Percentiles rank a stretch among this genome's conserved stretches.
Conservation (phyloP, 805 yeast species). For the Yarrowia sp. region DNA sequence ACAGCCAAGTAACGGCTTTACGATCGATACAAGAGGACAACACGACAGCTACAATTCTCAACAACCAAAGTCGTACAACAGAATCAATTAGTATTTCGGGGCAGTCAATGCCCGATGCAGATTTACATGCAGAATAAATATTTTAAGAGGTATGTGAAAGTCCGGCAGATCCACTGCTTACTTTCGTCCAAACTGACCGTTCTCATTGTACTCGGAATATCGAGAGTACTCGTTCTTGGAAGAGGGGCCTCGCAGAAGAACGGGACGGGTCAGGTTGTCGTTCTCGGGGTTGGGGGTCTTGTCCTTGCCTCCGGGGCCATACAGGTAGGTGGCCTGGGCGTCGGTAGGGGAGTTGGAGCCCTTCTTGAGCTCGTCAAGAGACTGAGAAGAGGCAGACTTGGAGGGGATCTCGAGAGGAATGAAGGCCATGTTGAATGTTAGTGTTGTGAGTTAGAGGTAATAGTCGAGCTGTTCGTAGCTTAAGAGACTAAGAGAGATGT, state of each 20-base stretch:
- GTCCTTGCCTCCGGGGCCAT: conserved; percentile 39
- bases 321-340: conserved; percentile 34
- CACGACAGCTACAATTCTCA: no score
- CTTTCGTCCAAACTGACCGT: conserved; percentile 34
- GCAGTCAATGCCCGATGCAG: not conserved
- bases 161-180: not conserved
- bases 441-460: not conserved
- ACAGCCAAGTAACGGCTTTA: conserved; percentile 7
- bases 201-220: conserved; percentile 33
- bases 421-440: conserved; percentile 24
- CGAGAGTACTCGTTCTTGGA: conserved; percentile 35
- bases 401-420: conserved; percentile 37
- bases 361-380: conserved; percentile 38
- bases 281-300: conserved; percentile 38
- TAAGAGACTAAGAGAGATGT: not conserved
- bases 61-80: not conserved
- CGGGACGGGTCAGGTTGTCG: conserved; percentile 34
- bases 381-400: conserved; percentile 38
- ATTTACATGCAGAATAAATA: conserved; percentile 33
- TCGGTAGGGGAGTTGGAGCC: conserved; percentile 20
- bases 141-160: conserved; percentile 6
- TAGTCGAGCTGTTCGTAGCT: conserved; percentile 35
- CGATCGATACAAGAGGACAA: not conserved
- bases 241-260: conserved; percentile 38
- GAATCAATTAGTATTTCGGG: conserved; percentile 9